Conservation (phyloP, 805 yeast genomes). For the Yarrowia deformans region DNA sequence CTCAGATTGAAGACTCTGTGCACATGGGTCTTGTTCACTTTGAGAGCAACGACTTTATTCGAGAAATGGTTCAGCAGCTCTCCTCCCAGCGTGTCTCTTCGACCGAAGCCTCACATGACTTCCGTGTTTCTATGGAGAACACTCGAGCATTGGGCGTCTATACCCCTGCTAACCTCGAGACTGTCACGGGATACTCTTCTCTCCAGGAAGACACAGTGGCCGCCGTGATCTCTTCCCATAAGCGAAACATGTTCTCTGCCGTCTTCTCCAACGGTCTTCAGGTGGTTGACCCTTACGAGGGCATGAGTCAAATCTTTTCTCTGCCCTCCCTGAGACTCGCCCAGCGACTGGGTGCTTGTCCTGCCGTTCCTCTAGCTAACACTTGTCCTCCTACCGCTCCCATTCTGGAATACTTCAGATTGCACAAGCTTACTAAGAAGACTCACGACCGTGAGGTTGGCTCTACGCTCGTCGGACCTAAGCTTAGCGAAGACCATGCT, state of each 20-base stretch:
- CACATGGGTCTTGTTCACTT: conserved; percentile 28
- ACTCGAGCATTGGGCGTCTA: conserved; percentile 24
- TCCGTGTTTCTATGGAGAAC: conserved; percentile 8
- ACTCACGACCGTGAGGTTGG: background rate
- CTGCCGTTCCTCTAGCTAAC: conserved; percentile 8
- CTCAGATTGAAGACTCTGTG: conserved; percentile 10
- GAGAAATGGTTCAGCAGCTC: conserved; percentile 4
- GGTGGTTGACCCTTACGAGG: conserved; percentile 33
- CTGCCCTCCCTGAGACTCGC: conserved; percentile 29
- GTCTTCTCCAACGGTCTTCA: conserved; percentile 33
- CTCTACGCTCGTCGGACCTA: background rate
- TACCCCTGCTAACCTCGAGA: conserved; percentile 18
- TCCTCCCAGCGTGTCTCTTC: background rate
- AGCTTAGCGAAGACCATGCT: conserved; percentile 1
- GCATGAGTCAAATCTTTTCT: conserved; percentile 24
- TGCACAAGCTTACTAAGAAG: background rate
- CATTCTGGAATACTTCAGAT: conserved; percentile 11
- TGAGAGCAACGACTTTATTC: background rate
- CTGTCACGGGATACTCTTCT: conserved; percentile 16
- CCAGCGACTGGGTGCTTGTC: conserved; percentile 30
- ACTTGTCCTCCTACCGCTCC: conserved; percentile 37
- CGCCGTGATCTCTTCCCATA: conserved; percentile 16
- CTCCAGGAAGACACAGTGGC: conserved; percentile 9
- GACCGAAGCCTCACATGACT: background rate
- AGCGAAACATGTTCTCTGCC: conserved; percentile 35